phyloP scores from a whole-genome alignment of 441 rosid species.

The Francoa sonchifolia region DNA sequence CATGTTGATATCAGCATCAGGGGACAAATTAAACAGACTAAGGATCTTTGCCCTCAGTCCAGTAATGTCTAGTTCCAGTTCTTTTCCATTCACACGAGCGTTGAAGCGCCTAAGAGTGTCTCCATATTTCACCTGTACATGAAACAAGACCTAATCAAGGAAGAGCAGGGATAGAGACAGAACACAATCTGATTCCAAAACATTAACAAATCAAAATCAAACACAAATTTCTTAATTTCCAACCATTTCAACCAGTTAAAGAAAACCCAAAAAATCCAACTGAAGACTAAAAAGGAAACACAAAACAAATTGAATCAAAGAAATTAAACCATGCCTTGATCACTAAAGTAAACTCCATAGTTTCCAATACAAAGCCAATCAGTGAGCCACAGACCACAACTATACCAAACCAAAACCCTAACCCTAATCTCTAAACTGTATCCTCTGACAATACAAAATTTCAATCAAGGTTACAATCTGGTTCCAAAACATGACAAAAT shows the following conservation, averaged over 20 bases:
- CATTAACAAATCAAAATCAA: not conserved
- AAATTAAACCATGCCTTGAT: not conserved
- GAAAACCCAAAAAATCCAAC: not conserved
- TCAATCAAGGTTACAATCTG: too few relatives aligned
- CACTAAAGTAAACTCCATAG: slow-evolving; percentile 3
- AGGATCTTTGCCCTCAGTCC: slow-evolving; percentile 47
- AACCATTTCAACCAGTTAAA: not conserved
- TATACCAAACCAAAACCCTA: too few relatives aligned
- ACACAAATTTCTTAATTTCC: not conserved
- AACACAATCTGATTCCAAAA: not conserved
- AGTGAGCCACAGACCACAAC: not conserved
- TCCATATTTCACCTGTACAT: slow-evolving; percentile 49
- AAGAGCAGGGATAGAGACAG: not conserved
- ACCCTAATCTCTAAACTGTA: too few relatives aligned
- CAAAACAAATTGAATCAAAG: not conserved
- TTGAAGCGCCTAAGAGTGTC: slow-evolving; percentile 77
- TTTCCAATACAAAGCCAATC: not conserved
- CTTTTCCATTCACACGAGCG: slow-evolving; percentile 33
- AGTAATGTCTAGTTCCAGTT: slow-evolving; percentile 53
- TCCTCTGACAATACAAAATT: too few relatives aligned
- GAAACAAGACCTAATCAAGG: not conserved
- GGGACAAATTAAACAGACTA: slow-evolving; percentile 42
- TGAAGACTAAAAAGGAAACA: not conserved
- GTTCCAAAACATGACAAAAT: too few relatives aligned
- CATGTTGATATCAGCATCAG: slow-evolving; percentile 37